Evolutionary conservation across 2,329 filamentous ascomycete species (phyloP), one percentile per base, ranked within the genome.

Genomic region (Colletotrichum higginsianum): DNA sequence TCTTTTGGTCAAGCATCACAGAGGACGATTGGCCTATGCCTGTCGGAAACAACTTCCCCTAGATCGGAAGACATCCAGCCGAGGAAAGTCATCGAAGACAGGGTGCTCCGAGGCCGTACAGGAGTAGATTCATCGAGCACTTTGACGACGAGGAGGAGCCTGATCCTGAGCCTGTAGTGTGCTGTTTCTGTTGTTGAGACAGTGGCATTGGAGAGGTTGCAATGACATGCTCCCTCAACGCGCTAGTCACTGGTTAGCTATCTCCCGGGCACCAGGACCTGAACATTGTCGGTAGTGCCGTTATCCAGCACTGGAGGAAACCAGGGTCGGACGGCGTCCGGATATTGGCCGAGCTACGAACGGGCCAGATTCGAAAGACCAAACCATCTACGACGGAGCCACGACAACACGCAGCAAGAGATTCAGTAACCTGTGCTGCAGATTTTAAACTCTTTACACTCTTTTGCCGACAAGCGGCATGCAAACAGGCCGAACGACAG

Each of bases 1-100:
- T 94, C 68, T 99, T 99, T 86, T 99, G 96, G 96, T 97, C 95
- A 57, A 98, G 95, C 84, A 99, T 99, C 78, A 99, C 96, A 18
- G 96, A 99, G 83, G 96, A 99, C 78, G 96, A 98, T 85, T 99
- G 96, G 96, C 94, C 95, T 21, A 88, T 88, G 82, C 84, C 86
- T 44, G 82, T 81, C 12, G 80, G 81, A 66, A 80, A 76, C 56
- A 76, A 82, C 62, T 88, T 88, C 74, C 82, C 70, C 50, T 77
- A 75, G 64, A 42, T 21, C 23, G 30, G 58, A 70, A 50, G 42
- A 7, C 11, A 12, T 30, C 30, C 18, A 50, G 7, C 4, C 15
- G 38, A 40, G n/a, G 21, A 57, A 57, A 35, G 26, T 1, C 35
- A 46, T 13, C 6, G 35, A 38, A 18, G 9, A 18, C 18, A 49